A percentile compares a stretch with the other conserved stretches of the same genome.
Conservation (phyloP, 306 rosid genomes). For the Oemleria cerasiformis region DNA sequence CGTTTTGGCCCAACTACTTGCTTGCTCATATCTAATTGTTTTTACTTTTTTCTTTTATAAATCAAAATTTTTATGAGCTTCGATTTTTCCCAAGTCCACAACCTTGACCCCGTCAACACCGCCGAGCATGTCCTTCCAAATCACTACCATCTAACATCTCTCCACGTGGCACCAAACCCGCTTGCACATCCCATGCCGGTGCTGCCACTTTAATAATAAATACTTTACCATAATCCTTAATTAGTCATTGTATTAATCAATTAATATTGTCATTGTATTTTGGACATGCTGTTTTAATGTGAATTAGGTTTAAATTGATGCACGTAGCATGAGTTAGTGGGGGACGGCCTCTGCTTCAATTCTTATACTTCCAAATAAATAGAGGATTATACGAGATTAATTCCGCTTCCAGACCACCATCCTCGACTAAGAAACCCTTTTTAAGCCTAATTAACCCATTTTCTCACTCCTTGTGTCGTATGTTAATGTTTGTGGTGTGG, state of each 20-base stretch:
- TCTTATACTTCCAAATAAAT: too few species aligned
- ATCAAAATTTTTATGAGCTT: not conserved
- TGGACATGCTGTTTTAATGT: constrained; percentile 40
- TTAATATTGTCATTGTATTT: not conserved
- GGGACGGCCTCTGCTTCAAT: constrained; percentile 31
- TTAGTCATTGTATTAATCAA: not conserved
- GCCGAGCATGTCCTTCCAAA: constrained; percentile 61
- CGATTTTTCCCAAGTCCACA: constrained; percentile 39
- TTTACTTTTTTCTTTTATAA: not conserved
- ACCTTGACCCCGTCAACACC: constrained; percentile 65
- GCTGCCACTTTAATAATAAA: not conserved
- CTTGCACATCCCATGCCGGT: constrained; percentile 47
- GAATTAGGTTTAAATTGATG: constrained; percentile 38
- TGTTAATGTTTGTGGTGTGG: constrained; percentile 35
- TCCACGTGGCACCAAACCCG: constrained; percentile 70
- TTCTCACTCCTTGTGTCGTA: constrained; percentile 21
- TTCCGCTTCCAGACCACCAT: too few species aligned
- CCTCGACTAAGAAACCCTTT: constrained; percentile 4
- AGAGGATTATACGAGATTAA: too few species aligned
- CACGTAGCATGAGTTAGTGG: constrained; percentile 52
- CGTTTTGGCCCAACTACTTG: constrained; percentile 14
- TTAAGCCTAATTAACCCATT: constrained; percentile 20
- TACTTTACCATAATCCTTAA: too few species aligned
- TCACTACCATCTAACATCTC: constrained; percentile 35
- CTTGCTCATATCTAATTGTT: too few species aligned